Evolutionary conservation across 2,329 filamentous ascomycete species (phyloP), one percentile per base, ranked within the genome.

Genomic region (Thermoascus crustaceus): DNA sequence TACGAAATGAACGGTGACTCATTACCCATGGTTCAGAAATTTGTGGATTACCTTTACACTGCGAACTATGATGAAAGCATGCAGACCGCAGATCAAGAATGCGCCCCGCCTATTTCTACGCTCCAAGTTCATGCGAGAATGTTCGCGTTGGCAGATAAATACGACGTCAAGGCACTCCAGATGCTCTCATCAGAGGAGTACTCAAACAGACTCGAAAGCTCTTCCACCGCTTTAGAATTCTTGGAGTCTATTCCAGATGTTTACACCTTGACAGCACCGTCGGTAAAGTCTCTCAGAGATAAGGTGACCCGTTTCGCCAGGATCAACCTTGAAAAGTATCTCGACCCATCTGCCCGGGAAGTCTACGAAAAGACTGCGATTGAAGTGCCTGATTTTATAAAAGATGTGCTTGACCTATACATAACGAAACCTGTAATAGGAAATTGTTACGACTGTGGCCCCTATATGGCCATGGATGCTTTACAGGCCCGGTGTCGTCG

Each of bases 181-280:
- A 11, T 16, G 3, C 20, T 34, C 16, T 20, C 32, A n/a, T 10
- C 32, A 26, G n/a, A 25, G 5, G 26, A 34, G 20, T 34, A 25
- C 26, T 16, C 13, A 16, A 3, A 2, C 21, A 34, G 22, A 17
- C 23, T 34, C 16, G 3, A 18, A 10, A 22, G 14, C 3, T 9
- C 21, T 26, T 26, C 26, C 8, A 11, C 24, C 7, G 14, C 5
- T 9, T 19, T 26, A 4, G 32, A 34, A 22, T 26, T 26, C 16
- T 22, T 34, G 5, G 14, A 26, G n/a, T 34, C 32, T 26, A 26
- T 34, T 9, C 32, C 32, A 34, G 32, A 34, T 22, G 32, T 34
- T n/a, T 34, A 34, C 16, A 20, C 21, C 7, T 22, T 26, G 14
- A 13, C 32, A 9, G n/a, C n/a, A n/a, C 32, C 21, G 4, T 20